Evolutionary conservation across 345 rosid genomes (phyloP), one percentile per base, ranked within the genome.

Genomic region (Mallotus nudiflorus): DNA sequence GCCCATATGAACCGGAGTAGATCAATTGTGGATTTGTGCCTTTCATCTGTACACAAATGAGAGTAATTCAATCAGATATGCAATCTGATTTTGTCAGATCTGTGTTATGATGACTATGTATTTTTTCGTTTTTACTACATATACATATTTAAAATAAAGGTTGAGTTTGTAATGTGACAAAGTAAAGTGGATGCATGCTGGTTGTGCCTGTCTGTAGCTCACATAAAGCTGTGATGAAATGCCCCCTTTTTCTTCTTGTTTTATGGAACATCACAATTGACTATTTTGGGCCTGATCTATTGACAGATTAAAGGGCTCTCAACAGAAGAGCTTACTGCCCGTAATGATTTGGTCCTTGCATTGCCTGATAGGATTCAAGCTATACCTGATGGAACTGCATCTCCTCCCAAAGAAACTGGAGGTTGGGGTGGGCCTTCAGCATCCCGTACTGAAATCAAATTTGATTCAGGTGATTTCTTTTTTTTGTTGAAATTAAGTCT

Each of bases 341-440:
- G 97, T 53, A 88, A 87, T 79, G 99, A 92, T 80, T 83, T 92
- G 72, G 98, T 88, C 57, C 94, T 90, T 78, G 98, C 96, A 37
- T 85, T 96, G 81, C 97, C 94, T 0, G 86, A 87, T 58, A 92
- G 96, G 87, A 96, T 96, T 77, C 88, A 92, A 81, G 87, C 87
- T 62, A 96, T 96, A 73, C 92, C 98, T 37, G 99, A 96, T 80
- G 98, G 97, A 67, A 81, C 90, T 79, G 87, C 95, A 1, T 78
- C 97, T 87, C 87, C 89, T 63, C 85, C 92, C 54, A 92, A 92
- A 82, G 88, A 70, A 71, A 65, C 81, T 75, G 87, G 91, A 71
- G 95, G 88, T 46, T 92, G 98, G 98, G 67, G 85, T 51, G 60
- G 86, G 40, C 84, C 97, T 51, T 86, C 97, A n/a, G 88, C 95